Evolutionary conservation across 2,329 filamentous ascomycete genomes (phyloP).

Genomic region (Rhinocladiella similis): DNA sequence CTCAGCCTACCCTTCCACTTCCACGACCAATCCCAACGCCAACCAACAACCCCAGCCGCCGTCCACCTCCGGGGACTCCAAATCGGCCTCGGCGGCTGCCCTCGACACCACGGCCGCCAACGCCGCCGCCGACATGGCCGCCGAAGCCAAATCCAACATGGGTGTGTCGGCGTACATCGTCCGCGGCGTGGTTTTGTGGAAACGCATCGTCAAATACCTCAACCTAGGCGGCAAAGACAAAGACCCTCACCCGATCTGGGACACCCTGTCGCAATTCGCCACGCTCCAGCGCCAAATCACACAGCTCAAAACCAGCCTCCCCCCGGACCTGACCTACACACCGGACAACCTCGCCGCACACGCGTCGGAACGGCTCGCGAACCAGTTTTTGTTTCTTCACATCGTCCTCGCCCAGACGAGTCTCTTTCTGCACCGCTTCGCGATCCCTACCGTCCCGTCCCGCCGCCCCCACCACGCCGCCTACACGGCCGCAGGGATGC

Average conservation of each 20-base stretch:
- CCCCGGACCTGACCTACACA: conserved; percentile 70
- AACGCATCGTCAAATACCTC: conserved; percentile 82
- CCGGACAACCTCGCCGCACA: conserved; percentile 82
- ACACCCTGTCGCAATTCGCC: conserved; percentile 72
- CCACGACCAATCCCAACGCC: no score
- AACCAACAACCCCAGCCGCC: no score
- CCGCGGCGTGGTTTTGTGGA: conserved; percentile 82
- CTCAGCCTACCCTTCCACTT: neutral
- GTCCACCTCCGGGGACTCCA: no score
- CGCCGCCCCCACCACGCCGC: conserved; percentile 42
- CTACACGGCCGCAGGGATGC: conserved; percentile 62
- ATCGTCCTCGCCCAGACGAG: conserved; percentile 86
- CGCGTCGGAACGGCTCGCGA: conserved; percentile 78
- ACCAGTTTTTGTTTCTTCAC: conserved; percentile 91
- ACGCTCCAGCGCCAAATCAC: conserved; percentile 70
- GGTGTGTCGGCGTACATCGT: conserved; percentile 91
- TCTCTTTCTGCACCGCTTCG: conserved; percentile 86
- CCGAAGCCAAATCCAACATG: conserved; percentile 71
- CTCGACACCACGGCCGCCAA: conserved; percentile 48
- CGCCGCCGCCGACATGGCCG: conserved; percentile 11
- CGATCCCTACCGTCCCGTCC: conserved; percentile 67
- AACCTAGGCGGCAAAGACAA: conserved; percentile 84
- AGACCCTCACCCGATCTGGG: conserved; percentile 79
- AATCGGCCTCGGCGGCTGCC: no score
- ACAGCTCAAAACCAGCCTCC: conserved; percentile 68